Evolutionary conservation across 805 yeast species (phyloP), one percentile per base, ranked within the genome.

Genomic region (Metschnikowia borealis): DNA sequence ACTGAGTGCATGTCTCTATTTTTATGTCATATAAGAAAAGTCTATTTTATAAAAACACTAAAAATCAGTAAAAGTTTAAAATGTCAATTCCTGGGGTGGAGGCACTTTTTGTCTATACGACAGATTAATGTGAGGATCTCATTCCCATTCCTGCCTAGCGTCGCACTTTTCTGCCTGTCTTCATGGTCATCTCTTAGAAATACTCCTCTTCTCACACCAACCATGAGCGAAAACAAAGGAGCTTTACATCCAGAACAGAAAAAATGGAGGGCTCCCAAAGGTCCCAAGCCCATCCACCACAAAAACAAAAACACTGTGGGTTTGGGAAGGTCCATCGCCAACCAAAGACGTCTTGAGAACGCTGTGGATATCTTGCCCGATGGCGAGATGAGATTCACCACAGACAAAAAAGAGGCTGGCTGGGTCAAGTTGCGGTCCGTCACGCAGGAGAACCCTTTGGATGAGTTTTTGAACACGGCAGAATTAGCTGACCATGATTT

Each of bases 401-500:
- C 96, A 0, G 86, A 83, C 54, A 85, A 84, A 58, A 87, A 82
- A 58, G 95, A 89, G 63, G 95, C 89, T 13, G 80, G 78, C 54
- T 89, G 96, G 95, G 95, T 88, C 46, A 89, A 90, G 56, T 72
- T 94, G 62, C 81, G 94, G 65, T 90, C 97, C 2, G 95, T 94
- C 14, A 94, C 98, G 0, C 98, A 94, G 62, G 98, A 94, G 66
- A 82, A 86, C 58, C 85, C 97, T 1, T 70, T 94, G 50, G 98
- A 94, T 69, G 99, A 94, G 70, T 91, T 94, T 67, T 79, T 94
- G 62, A 86, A 84, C 62, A 92, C 97, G 6, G 99, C 99, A 1
- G 96, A 89, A 67, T 79, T 94, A 51, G 97, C 97, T 2, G 96
- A 90, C 64, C 90, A 92, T 18, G 98, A 94, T 71, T 94, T 94